Percentiles rank a stretch among this genome's conserved stretches.
phyloP scores from a whole-genome alignment of 2,329 filamentous ascomycete species.

The Aphanoascus verrucosus region DNA sequence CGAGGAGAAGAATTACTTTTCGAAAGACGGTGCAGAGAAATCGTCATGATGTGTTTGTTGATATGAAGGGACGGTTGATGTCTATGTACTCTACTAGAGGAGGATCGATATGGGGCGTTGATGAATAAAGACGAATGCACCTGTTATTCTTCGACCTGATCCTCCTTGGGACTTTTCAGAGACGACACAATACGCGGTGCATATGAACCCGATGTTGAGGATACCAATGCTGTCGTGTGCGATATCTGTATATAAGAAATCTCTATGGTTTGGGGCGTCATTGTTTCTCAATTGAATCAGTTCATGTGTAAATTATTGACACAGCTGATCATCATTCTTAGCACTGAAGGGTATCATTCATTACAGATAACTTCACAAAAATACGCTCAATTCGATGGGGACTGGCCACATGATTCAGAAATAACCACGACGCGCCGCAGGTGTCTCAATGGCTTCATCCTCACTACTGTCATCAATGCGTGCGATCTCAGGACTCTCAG shows the following conservation, averaged over 20 bases:
- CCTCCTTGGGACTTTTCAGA: not conserved
- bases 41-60: slow-evolving; percentile 1
- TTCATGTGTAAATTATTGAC: too few species aligned
- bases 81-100: slow-evolving; percentile 1
- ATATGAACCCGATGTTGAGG: too few species aligned
- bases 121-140: slow-evolving; percentile 1
- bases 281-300: not conserved
- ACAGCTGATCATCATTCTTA: not conserved
- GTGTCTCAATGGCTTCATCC: slow-evolving; percentile 3
- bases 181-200: not conserved
- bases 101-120: not conserved
- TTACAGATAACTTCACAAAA: not conserved
- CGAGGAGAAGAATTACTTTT: slow-evolving; percentile 52
- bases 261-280: not conserved
- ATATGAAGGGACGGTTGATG: not conserved
- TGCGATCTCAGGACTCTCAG: slow-evolving; percentile 6
- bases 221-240: too few species aligned
- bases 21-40: slow-evolving; percentile 3
- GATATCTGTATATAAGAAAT: too few species aligned
- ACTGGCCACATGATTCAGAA: slow-evolving; percentile 3
- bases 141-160: not conserved
- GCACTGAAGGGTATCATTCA: not conserved
- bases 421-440: slow-evolving; percentile 4
- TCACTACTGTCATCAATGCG: slow-evolving; percentile 11
- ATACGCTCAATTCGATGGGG: not conserved